Conservation (phyloP, 129 eudicot species). For the Kitagawia praeruptora region DNA sequence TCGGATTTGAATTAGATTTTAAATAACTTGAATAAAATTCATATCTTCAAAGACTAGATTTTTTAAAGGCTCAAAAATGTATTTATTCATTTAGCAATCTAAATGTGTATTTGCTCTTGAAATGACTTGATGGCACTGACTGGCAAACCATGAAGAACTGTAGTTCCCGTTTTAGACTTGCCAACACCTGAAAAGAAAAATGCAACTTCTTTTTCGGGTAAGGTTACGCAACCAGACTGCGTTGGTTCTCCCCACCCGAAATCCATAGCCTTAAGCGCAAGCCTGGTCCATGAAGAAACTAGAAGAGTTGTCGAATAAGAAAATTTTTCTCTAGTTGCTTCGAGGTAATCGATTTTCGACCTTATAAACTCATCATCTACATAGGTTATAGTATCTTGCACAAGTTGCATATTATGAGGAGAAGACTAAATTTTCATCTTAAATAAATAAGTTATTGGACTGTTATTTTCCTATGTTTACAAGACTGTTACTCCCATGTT, state of each 20-base stretch:
- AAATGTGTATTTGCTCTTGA: slow-evolving; percentile 12
- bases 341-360: background rate
- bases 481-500: too few relatives aligned
- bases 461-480: too few relatives aligned
- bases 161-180: background rate
- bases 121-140: slow-evolving; percentile 15
- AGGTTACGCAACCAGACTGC: slow-evolving; percentile 1
- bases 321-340: background rate
- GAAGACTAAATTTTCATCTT: too few relatives aligned
- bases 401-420: background rate
- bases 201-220: background rate
- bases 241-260: slow-evolving; percentile 4
- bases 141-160: slow-evolving; percentile 20
- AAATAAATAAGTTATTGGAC: too few relatives aligned
- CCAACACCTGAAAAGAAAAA: background rate
- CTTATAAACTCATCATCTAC: background rate
- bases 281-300: background rate
- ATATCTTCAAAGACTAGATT: too few relatives aligned
- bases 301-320: background rate
- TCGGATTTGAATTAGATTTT: too few relatives aligned
- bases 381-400: background rate
- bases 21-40: too few relatives aligned
- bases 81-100: too few relatives aligned
- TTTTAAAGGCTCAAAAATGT: too few relatives aligned
- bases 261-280: background rate